Evolutionary conservation across 345 rosid species (phyloP).

Genomic region (Dipteronia dyeriana): DNA sequence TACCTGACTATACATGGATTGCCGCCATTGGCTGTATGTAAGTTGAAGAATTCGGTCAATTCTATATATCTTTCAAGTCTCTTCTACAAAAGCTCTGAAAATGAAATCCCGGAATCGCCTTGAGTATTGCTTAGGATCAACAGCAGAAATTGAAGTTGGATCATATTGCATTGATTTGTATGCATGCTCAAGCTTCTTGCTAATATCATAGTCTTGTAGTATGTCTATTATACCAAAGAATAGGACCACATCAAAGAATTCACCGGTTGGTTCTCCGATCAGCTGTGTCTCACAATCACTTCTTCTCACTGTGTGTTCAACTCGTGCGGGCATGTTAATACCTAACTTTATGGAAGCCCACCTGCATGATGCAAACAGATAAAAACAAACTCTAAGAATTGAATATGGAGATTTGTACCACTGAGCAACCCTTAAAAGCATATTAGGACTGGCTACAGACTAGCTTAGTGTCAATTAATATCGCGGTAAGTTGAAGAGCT

Average conservation of each 20-base stretch:
- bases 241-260: conserved; percentile 64
- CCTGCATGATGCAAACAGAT: conserved; percentile 41
- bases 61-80: conserved; percentile 45
- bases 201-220: conserved; percentile 94
- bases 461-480: background rate
- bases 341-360: conserved; percentile 72
- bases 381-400: background rate
- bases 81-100: conserved; percentile 78
- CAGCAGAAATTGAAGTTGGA: conserved; percentile 96
- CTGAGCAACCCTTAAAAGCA: background rate
- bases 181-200: conserved; percentile 99
- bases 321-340: conserved; percentile 72
- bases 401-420: no score
- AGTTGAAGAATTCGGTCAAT: background rate
- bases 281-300: conserved; percentile 64
- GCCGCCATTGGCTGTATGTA: no score
- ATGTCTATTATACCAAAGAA: conserved; percentile 94
- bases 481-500: background rate
- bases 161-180: conserved; percentile 96
- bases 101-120: conserved; percentile 90
- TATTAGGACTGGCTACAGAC: background rate
- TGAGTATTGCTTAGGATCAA: conserved; percentile 94
- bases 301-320: conserved; percentile 76
- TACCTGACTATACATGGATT: no score
- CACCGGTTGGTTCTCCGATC: conserved; percentile 91